Evolutionary conservation across 768 basidiomycete species (phyloP), one percentile per base, ranked within the genome.

Genomic region (Tephrocybe rancida): DNA sequence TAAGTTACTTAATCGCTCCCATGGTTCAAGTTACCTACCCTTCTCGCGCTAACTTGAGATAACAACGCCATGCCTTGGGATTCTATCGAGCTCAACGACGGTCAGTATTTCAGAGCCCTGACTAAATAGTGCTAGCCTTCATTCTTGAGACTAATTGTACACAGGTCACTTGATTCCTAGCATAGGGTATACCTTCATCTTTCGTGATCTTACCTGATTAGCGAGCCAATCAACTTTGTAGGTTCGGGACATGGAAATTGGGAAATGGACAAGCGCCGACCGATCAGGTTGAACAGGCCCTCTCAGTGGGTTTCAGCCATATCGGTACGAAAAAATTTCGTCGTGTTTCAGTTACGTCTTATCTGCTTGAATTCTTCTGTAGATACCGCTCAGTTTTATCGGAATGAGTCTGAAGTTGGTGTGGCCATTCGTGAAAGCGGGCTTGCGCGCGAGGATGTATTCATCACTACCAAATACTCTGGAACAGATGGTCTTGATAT

Each of bases 391-490:
- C 83, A 87, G 61, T 19, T 66, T 1, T 88, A 87, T 65, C 53
- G 73, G n/a, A 87, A 87, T 53, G 85, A 86, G 67, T 63, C 61
- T 1, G 84, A 87, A 58, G 80, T 77, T 7, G 85, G 84, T 2
- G 63, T 61, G 34, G 83, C 76, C 6, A 75, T 82, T 53, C 73
- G 71, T 18, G 79, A 86, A 57, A 85, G 80, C 55, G 84, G 85
- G 0, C 72, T 85, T 4, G 61, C 73, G 32, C 77, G 86, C 18
- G 52, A 72, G 13, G 81, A 86, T 1, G 58, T 88, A 22, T 88
- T 75, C 66, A 77, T 90, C 57, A 88, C 85, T 3, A 87, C 86
- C 26, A 87, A 87, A 61, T 86, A 78, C 60, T 83, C 83, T 13
- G 82, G 82, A 1, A 48, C 67, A 47, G 63, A 77, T 48, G 80